Evolutionary conservation across 495 filamentous ascomycete genomes (phyloP), one percentile per base, ranked within the genome.

Genomic region (Lasiosphaeria miniovina): DNA sequence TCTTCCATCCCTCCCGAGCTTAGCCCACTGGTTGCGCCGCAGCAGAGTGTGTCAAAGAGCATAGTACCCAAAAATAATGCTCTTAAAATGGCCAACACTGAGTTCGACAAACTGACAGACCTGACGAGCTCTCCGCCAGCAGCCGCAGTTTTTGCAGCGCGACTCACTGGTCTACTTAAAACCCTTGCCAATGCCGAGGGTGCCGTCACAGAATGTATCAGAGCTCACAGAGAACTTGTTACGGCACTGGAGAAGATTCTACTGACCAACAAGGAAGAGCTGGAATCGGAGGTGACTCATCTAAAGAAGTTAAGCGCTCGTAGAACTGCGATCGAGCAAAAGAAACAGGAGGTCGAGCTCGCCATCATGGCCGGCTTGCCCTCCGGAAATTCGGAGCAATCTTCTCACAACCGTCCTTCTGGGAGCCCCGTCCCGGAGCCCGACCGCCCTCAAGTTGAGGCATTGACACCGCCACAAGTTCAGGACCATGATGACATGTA

Each of bases 121-220:
- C 82, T 90, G 3, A 74, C 77, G 43, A 80, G 80, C 6, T 76
- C 82, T 3, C 68, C 84, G 6, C 90, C 93, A 5, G 83, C 89
- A 0, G 86, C 92, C 8, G 92, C 94, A 2, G 92, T 98, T 9
- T 89, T 95, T 68, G 94, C 94, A 2, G 95, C 95, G 34, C 88
- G 91, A 14, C 86, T 98, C 17, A 90, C 86, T 61, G 86, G 90
- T 4, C 78, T 99, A 7, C 80, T 98, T 52, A 96, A 94, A 75
- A 86, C 84, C 3, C 82, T 99, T 14, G 91, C 92, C 38, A 90
- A 84, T 57, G 94, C 94, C n/a, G 91, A 98, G 73, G 88, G 85
- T 46, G 93, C 93, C 0, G 90, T 98, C 1, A 88, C 90, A 4
- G 91, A 95, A 59, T 88, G 88, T 60, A 90, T 99, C 68, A 93